Conservation (phyloP, 352 stramenopile genomes). For the Globisporangium carolinianum region DNA sequence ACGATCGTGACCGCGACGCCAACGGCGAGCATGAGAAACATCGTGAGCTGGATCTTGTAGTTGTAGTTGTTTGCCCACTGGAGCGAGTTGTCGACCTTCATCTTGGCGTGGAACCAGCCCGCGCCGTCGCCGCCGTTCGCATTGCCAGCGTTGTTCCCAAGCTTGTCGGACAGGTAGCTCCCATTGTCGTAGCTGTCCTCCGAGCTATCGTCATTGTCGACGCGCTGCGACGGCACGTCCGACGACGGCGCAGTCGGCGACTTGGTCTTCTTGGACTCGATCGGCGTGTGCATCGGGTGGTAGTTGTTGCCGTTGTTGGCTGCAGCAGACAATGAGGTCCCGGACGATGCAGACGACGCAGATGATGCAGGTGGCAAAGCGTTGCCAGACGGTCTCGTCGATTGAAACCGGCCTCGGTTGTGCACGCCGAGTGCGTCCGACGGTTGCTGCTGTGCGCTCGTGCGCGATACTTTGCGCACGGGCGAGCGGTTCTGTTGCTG, state of each 20-base stretch:
- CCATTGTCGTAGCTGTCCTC: conserved; percentile 71
- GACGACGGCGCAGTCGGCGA: conserved; percentile 3
- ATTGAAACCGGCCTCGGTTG: background rate
- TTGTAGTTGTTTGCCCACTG: conserved; percentile 89
- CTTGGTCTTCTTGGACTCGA: conserved; percentile 33
- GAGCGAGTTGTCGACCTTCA: conserved; percentile 78
- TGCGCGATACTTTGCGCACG: background rate
- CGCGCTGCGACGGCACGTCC: conserved; percentile 20
- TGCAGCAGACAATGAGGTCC: background rate
- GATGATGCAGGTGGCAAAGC: background rate
- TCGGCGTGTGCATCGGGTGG: conserved; percentile 44
- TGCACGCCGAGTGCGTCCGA: conserved; percentile 7
- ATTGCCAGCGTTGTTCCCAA: conserved; percentile 7
- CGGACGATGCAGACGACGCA: background rate
- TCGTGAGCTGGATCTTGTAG: conserved; percentile 78
- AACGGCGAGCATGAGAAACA: conserved; percentile 69
- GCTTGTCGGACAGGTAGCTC: conserved; percentile 62
- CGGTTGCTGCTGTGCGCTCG: background rate
- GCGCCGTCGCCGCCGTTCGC: conserved; percentile 49
- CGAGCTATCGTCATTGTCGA: conserved; percentile 67
- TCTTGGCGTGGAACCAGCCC: conserved; percentile 85
- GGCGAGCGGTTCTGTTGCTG: conserved; percentile 5
- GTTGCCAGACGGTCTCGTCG: background rate
- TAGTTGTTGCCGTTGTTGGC: conserved; percentile 17
- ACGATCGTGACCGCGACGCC: conserved; percentile 47